A percentile compares a stretch with the other conserved stretches of the same genome.
Conservation (phyloP, 225 moss, liverwort and hornwort species). For the Bryoerythrophyllum caledonicum region DNA sequence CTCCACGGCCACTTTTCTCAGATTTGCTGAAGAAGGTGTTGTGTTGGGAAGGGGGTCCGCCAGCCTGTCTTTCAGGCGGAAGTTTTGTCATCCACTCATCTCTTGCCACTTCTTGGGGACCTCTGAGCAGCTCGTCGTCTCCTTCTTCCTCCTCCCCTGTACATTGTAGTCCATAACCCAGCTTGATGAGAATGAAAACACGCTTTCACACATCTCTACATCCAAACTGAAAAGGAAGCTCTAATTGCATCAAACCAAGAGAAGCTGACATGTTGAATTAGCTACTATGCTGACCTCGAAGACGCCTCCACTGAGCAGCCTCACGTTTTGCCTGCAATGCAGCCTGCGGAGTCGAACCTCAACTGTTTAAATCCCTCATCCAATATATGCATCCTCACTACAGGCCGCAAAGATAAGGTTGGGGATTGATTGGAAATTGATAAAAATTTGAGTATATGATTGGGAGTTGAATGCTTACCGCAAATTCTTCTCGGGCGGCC, state of each 20-base stretch:
- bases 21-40: constrained; percentile 90
- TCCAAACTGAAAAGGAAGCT: not conserved
- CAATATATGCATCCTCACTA: too few relatives aligned
- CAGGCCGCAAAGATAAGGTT: too few relatives aligned
- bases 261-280: not conserved
- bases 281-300: constrained; percentile 49
- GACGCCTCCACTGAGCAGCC: constrained; percentile 95
- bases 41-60: constrained; percentile 74
- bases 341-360: too few relatives aligned
- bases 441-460: too few relatives aligned
- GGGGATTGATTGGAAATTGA: too few relatives aligned
- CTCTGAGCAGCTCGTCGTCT: constrained; percentile 70
- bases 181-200: not conserved
- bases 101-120: constrained; percentile 62
- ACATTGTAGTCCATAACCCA: constrained; percentile 10
- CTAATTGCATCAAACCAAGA: not conserved
- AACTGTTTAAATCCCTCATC: too few relatives aligned
- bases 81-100: constrained; percentile 99
- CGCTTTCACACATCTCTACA: not conserved
- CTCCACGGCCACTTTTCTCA: constrained; percentile 90
- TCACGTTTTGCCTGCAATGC: constrained; percentile 74
- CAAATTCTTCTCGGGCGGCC: constrained; percentile 75
- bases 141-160: constrained; percentile 91
- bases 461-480: too few relatives aligned
- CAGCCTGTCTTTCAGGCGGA: constrained; percentile 94